These are phyloP conservation scores for Blepharisma stoltei DNA, from an alignment of 73 alveolate genomes.

Conservation along the genomic window DNA sequence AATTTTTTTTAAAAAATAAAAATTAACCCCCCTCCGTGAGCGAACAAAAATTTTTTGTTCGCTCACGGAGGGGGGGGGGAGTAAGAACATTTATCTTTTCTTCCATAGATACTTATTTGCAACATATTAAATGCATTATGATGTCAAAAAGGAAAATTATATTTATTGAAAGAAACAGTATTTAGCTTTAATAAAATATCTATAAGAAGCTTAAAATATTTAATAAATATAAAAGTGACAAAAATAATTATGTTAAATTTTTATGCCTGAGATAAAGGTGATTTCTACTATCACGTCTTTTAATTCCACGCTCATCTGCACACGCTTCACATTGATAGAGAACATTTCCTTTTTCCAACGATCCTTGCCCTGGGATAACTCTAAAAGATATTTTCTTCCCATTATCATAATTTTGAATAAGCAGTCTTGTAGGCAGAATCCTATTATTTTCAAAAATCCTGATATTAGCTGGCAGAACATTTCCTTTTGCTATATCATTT, in stretches of 20 bases:
- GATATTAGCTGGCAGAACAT: background rate
- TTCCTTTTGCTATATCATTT: background rate
- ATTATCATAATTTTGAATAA: background rate
- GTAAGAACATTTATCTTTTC: constrained; percentile 48
- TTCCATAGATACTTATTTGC: constrained; percentile 34
- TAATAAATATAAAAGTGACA: too few relatives aligned
- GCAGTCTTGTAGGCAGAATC: background rate
- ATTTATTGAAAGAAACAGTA: too few relatives aligned
- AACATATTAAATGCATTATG: too few relatives aligned
- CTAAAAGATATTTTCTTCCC: background rate
- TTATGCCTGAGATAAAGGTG: background rate
- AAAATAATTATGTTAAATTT: too few relatives aligned
- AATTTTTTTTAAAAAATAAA: too few relatives aligned
- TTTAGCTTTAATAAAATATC: too few relatives aligned
- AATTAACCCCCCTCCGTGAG: too few relatives aligned
- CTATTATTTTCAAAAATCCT: constrained; percentile 4
- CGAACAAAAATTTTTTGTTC: too few relatives aligned
- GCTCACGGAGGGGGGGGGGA: too few relatives aligned
- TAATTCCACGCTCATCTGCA: background rate
- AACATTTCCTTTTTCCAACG: background rate
- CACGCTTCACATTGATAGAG: constrained; percentile 4
- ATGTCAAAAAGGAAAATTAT: too few relatives aligned
- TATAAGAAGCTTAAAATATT: too few relatives aligned
- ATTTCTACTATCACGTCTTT: background rate
- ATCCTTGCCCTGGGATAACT: constrained; percentile 4